Evolutionary conservation across 2,329 filamentous ascomycete genomes (phyloP), one percentile per base, ranked within the genome.

Genomic region (Botrytis byssoidea): DNA sequence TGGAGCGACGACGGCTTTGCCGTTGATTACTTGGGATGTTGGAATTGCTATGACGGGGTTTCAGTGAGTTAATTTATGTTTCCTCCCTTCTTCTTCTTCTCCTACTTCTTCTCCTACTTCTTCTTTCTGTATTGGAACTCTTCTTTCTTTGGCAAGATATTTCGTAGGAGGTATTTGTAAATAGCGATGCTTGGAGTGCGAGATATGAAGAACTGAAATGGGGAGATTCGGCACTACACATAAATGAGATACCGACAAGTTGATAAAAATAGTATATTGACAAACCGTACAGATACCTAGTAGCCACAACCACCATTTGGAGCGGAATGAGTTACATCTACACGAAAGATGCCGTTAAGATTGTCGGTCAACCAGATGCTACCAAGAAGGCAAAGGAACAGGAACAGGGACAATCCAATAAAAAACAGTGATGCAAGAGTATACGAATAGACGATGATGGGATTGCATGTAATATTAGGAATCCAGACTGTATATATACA

Each of bases 251-350:
- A 1, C 2, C 20, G 1, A 29, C 37, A 29, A 44, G 9, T 29
- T 46, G 10, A 67, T 71, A 79, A 85, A 78, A 79, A 83, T 73
- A 7, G 12, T 9, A 57, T 10, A 42, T 20, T 68, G 32, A 68
- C 37, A 57, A 32, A 77, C 76, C 81, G 77, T 79, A 22, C 81
- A 95, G 78, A 80, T 95, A 93, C 78, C 83, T 97, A 22, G 95
- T 99, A 4, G 95, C 94, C 0, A 88, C 87, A 0, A 99, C 96
- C 6, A 99, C 96, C 0, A 83, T 97, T 9, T 98, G 95, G 93
- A 98, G 94, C 76, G 96, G 96, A 12, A 86, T 95, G 22, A 97
- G 95, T 82, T 99, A 99, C 81, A 87, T 97, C 10, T 97, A 92
- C 81, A 93, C 90, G 77, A 97, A 96, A 82, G 92, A 97, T 79